These are phyloP conservation scores for Lasiodiplodia sp. DNA, from an alignment of 2,329 filamentous ascomycete genomes.

Conservation along the genomic window DNA sequence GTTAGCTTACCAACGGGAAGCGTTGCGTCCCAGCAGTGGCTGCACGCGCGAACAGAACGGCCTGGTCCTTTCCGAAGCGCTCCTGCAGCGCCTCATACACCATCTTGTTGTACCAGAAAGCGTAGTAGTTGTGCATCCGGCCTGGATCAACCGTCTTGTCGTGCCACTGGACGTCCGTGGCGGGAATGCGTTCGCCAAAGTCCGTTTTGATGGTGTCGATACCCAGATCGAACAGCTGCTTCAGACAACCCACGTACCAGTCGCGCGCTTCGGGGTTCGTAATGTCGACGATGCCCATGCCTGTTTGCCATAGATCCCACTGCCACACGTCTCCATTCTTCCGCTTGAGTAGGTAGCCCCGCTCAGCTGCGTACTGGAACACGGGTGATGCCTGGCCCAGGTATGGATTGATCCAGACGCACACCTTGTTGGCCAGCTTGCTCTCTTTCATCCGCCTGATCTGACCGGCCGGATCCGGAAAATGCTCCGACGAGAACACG, in stretches of 20 bases:
- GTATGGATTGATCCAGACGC: slow-evolving; percentile 80
- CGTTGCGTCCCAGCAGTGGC: slow-evolving; percentile 73
- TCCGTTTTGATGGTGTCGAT: slow-evolving; percentile 79
- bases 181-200: slow-evolving; percentile 76
- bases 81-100: slow-evolving; percentile 71
- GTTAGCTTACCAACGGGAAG: slow-evolving; percentile 61
- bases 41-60: slow-evolving; percentile 72
- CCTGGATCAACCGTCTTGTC: slow-evolving; percentile 66
- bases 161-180: slow-evolving; percentile 69
- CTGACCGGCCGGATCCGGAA: slow-evolving; percentile 71
- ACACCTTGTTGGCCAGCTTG: slow-evolving; percentile 67
- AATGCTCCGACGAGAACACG: slow-evolving; percentile 71
- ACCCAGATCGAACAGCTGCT: slow-evolving; percentile 70
- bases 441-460: slow-evolving; percentile 69
- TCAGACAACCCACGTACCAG: slow-evolving; percentile 71
- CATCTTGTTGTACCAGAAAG: slow-evolving; percentile 74
- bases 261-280: slow-evolving; percentile 72
- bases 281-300: slow-evolving; percentile 77
- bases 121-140: slow-evolving; percentile 80
- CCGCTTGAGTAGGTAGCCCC: slow-evolving; percentile 73
- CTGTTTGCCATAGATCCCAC: slow-evolving; percentile 79
- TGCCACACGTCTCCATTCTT: slow-evolving; percentile 75
- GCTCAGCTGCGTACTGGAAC: slow-evolving; percentile 69
- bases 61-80: slow-evolving; percentile 58
- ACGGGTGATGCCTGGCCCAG: slow-evolving; percentile 72